These are phyloP conservation scores for Xanthoceras sorbifolium DNA, from an alignment of 345 rosid species.

Conservation along the genomic window DNA sequence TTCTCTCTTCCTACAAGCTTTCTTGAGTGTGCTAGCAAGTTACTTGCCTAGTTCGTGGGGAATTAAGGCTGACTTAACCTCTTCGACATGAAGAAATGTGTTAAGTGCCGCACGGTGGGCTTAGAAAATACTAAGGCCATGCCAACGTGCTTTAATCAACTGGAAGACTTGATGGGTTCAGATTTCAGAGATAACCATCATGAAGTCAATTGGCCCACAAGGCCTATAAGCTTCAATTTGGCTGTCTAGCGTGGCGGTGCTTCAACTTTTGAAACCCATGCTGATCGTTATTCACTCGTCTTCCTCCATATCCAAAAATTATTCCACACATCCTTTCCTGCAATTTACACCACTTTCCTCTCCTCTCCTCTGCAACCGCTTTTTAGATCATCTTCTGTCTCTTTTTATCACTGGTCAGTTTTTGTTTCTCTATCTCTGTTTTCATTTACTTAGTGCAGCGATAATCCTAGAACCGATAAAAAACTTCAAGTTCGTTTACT, in stretches of 20 bases:
- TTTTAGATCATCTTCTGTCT: too few species aligned
- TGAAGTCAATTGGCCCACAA: not conserved
- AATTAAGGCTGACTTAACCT: too few species aligned
- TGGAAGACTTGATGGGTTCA: too few species aligned
- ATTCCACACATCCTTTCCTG: constrained; percentile 6
- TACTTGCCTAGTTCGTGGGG: too few species aligned
- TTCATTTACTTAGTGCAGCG: not conserved
- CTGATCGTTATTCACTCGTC: constrained; percentile 10
- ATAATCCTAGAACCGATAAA: not conserved
- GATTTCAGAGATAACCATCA: not conserved
- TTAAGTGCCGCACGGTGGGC: too few species aligned
- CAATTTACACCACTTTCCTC: constrained; percentile 24
- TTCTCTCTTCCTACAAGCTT: too few species aligned
- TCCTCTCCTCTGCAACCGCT: constrained; percentile 28
- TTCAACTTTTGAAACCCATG: not conserved
- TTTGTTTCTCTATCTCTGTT: constrained; percentile 6
- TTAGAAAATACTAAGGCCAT: too few species aligned
- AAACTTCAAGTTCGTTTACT: not conserved
- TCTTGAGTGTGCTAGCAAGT: too few species aligned
- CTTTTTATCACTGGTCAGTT: not conserved
- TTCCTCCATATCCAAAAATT: not conserved
- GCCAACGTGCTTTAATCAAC: too few species aligned
- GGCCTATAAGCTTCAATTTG: too few species aligned
- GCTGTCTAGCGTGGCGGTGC: too few species aligned
- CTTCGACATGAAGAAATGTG: too few species aligned